Evolutionary conservation across 1,139 yeast species (phyloP).

Genomic region (Debaryomycetaceae sp.): DNA sequence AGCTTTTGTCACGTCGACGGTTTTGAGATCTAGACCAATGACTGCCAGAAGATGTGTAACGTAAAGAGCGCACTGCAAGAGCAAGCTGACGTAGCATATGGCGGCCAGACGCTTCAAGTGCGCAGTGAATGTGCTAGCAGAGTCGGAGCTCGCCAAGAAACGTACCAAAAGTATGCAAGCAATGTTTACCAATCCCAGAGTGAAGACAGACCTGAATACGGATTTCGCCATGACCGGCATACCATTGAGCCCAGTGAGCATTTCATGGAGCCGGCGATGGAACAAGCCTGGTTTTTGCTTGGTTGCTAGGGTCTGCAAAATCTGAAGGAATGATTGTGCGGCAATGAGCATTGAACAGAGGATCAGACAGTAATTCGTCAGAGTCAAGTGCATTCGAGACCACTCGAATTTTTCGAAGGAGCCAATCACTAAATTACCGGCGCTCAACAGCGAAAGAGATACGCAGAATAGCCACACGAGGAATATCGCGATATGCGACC

Average conservation of each 20-base stretch:
- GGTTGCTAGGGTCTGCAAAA: slow-evolving; percentile 13
- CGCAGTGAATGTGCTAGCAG: slow-evolving; percentile 9
- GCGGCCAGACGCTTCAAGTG: slow-evolving; percentile 10
- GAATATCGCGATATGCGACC: slow-evolving; percentile 49
- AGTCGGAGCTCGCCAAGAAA: slow-evolving; percentile 10
- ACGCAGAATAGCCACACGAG: slow-evolving; percentile 50
- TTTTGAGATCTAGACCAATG: slow-evolving; percentile 53
- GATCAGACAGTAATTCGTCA: slow-evolving; percentile 16
- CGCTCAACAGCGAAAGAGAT: slow-evolving; percentile 40
- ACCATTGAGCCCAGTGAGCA: slow-evolving; percentile 11
- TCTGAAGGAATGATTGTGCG: slow-evolving; percentile 20
- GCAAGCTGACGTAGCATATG: slow-evolving; percentile 23
- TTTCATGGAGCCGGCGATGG: slow-evolving; percentile 17
- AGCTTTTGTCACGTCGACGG: slow-evolving; percentile 51
- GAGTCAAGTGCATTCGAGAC: slow-evolving; percentile 22
- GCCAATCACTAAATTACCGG: slow-evolving; percentile 24
- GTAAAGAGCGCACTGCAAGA: slow-evolving; percentile 50
- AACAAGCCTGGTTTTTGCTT: slow-evolving; percentile 8
- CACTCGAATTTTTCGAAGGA: slow-evolving; percentile 13
- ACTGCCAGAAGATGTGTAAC: slow-evolving; percentile 55
- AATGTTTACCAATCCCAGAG: slow-evolving; percentile 4
- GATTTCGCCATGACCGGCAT: slow-evolving; percentile 14
- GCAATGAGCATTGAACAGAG: slow-evolving; percentile 19
- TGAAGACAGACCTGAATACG: slow-evolving; percentile 8
- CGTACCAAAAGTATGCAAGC: slow-evolving; percentile 8